Evolutionary conservation across 148 eudicot species (phyloP).

Genomic region (Chenopodium berlandieri): DNA sequence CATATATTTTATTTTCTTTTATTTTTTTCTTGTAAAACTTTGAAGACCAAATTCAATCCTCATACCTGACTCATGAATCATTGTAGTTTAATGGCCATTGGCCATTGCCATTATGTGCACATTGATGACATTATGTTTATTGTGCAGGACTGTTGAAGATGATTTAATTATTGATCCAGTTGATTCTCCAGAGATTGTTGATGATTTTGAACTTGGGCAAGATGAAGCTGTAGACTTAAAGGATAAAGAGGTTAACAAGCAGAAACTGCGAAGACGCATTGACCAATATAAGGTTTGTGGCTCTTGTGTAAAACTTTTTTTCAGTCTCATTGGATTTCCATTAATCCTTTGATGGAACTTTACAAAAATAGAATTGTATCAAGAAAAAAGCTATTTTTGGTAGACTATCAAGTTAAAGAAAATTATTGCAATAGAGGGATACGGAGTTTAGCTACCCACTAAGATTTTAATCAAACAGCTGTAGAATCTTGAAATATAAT

Average conservation of each 20-base stretch:
- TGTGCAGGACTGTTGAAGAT: constrained; percentile 85
- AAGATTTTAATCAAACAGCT: too few relatives aligned
- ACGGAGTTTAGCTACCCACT: too few relatives aligned
- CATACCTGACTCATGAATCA: background rate
- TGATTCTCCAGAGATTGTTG: constrained; percentile 78
- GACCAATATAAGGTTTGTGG: constrained; percentile 66
- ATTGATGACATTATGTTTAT: background rate
- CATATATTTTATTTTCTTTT: too few relatives aligned
- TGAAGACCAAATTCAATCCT: background rate
- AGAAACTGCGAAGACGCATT: constrained; percentile 72
- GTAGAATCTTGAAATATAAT: too few relatives aligned
- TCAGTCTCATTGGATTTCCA: background rate
- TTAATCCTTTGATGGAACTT: too few relatives aligned
- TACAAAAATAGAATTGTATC: too few relatives aligned
- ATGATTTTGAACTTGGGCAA: constrained; percentile 93
- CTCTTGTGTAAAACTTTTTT: constrained; percentile 5
- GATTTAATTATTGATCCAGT: constrained; percentile 83
- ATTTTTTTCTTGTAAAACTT: background rate
- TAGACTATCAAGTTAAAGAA: too few relatives aligned
- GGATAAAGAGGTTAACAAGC: constrained; percentile 76
- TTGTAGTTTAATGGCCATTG: background rate
- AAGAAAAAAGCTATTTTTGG: too few relatives aligned
- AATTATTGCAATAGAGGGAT: too few relatives aligned
- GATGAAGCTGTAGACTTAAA: constrained; percentile 90
- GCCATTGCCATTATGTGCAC: background rate